Evolutionary conservation across 73 alveolate genomes (phyloP), one percentile per base, ranked within the genome.

Genomic region (Paramecium biaurelia): DNA sequence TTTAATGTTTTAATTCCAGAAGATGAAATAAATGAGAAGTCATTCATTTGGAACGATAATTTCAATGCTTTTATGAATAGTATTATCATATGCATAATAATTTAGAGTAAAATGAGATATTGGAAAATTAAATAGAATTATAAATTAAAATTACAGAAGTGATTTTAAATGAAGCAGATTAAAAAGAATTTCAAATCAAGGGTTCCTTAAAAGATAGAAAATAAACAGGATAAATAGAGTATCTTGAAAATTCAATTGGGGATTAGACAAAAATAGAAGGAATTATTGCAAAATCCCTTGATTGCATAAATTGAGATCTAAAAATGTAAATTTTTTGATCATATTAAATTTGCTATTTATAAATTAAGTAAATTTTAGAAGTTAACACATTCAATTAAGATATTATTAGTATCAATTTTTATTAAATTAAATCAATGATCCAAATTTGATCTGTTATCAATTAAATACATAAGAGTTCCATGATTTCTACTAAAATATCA

Each of bases 401-500:
- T 10, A 20, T 24, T 21, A 63, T 24, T 23, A 47, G 82, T 28
- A 93, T 53, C 28, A 53, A 32, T 53, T 53, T 53, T 15, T 53
- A 79, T 53, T 53, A 53, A 53, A 53, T 53, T 53, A 53, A 53
- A 53, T n/a, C 21, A 96, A 84, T 28, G 99, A 93, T 32, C 99
- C 99, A 92, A 96, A 96, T 92, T 96, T 38, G 97, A 93, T 63
- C 92, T 93, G 38, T 95, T 96, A 93, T 96, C 99, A 35, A 43
- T 32, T 35, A 96, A 23, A 85, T 70, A 92, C 2, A 95, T 86
- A 0, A 96, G 23, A 12, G 24, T 32, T 26, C 96, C 93, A 95
- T 96, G 99, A 24, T 87, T 68, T 76, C 99, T 86, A 58, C 98
- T 93, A 95, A 85, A 12, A 95, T 95, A 95, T 96, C 99, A 57